These are phyloP conservation scores for Mycena citricolor DNA, from an alignment of 1,284 basidiomycete genomes.

Conservation along the genomic window DNA sequence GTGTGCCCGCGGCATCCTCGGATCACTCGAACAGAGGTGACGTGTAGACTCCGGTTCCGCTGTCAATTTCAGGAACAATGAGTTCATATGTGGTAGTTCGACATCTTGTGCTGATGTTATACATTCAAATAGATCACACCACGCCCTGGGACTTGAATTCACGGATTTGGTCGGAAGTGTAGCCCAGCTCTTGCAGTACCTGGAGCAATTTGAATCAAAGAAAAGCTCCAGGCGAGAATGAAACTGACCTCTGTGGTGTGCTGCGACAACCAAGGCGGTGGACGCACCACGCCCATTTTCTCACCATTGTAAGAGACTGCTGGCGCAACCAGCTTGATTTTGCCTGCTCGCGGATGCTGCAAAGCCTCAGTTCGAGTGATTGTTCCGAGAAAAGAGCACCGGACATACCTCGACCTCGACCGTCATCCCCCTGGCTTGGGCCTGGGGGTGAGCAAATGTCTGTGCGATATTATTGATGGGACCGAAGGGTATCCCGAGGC, in stretches of 20 bases:
- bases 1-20: too few species aligned
- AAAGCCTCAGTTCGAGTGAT: constrained; percentile 11
- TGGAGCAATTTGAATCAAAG: constrained; percentile 29
- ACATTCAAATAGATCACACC: too few species aligned
- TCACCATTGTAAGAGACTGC: constrained; percentile 87
- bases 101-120: too few species aligned
- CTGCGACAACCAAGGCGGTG: constrained; percentile 84
- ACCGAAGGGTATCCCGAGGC: constrained; percentile 83
- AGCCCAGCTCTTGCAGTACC: constrained; percentile 74
- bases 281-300: constrained; percentile 70
- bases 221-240: constrained; percentile 17
- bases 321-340: constrained; percentile 83
- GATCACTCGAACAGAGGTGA: too few species aligned
- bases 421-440: constrained; percentile 44
- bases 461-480: constrained; percentile 92
- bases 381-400: constrained; percentile 5
- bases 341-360: constrained; percentile 78
- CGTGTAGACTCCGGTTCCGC: too few species aligned
- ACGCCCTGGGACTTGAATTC: constrained; percentile 49
- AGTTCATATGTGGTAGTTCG: too few species aligned
- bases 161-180: constrained; percentile 53
- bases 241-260: constrained; percentile 82
- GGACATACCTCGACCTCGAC: constrained; percentile 48
- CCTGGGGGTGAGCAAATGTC: constrained; percentile 91
- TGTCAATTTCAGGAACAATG: too few species aligned